Conservation (phyloP, 345 rosid species). For the Hypericum androsaemum region DNA sequence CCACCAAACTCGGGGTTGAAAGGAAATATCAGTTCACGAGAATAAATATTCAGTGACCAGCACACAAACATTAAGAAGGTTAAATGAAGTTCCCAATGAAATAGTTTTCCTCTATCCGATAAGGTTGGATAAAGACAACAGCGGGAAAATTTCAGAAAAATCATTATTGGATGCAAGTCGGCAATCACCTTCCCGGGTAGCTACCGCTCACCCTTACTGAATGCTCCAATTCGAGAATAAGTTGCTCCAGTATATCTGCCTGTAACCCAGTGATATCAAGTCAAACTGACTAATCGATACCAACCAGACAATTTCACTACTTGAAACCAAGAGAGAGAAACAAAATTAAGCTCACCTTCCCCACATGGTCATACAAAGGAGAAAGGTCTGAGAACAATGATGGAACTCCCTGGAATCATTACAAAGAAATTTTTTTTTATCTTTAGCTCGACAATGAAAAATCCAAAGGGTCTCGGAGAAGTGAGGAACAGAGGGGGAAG, state of each 20-base stretch:
- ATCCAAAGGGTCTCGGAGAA: slow-evolving; percentile 4
- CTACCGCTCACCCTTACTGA: slow-evolving; percentile 52
- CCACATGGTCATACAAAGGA: slow-evolving; percentile 67
- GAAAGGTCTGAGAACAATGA: slow-evolving; percentile 96
- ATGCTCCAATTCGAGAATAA: slow-evolving; percentile 77
- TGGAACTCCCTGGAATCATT: slow-evolving; percentile 73
- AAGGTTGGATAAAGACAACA: too few relatives aligned
- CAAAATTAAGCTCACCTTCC: slow-evolving; percentile 52
- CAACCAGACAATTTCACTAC: slow-evolving; percentile 4
- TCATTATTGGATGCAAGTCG: slow-evolving; percentile 5
- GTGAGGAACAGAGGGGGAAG: slow-evolving; percentile 1
- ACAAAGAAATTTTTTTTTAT: slow-evolving; percentile 10
- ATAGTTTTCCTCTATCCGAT: too few relatives aligned
- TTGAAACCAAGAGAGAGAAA: slow-evolving; percentile 7
- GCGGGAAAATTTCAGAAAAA: neutral
- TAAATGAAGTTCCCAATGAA: too few relatives aligned
- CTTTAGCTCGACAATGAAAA: slow-evolving; percentile 4
- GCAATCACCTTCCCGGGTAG: slow-evolving; percentile 73
- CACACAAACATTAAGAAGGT: too few relatives aligned
- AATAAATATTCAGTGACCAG: too few relatives aligned
- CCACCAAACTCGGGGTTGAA: too few relatives aligned
- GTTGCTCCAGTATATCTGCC: slow-evolving; percentile 83
- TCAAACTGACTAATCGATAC: slow-evolving; percentile 4
- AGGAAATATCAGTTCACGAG: too few relatives aligned
- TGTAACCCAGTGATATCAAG: slow-evolving; percentile 21